Conservation (phyloP, 345 rosid genomes). For the Boechera retrofracta region DNA sequence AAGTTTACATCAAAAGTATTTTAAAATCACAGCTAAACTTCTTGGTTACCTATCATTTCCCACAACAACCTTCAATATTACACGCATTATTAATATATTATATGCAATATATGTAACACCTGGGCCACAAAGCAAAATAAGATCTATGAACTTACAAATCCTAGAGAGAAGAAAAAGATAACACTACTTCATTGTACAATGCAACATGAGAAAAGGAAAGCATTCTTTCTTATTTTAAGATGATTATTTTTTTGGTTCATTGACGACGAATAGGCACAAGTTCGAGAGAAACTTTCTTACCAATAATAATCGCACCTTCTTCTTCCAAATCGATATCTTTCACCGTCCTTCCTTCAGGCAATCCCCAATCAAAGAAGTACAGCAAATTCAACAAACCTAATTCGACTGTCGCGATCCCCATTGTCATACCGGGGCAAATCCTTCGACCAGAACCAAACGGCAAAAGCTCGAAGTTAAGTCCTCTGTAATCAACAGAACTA, state of each 20-base stretch:
- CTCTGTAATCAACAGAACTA: constrained; percentile 51
- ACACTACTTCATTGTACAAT: background rate
- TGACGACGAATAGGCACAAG: constrained; percentile 37
- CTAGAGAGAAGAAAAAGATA: no score
- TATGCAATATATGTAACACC: constrained; percentile 2
- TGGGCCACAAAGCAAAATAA: background rate
- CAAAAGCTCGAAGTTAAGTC: constrained; percentile 50
- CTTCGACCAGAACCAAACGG: constrained; percentile 48
- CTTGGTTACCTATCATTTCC: background rate
- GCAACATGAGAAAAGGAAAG: background rate
- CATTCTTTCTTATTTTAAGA: background rate
- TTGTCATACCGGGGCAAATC: constrained; percentile 43
- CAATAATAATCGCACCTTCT: constrained; percentile 40
- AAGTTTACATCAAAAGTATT: no score
- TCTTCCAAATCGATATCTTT: constrained; percentile 43
- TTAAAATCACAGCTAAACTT: no score
- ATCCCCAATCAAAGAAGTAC: constrained; percentile 43
- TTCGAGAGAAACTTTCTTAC: constrained; percentile 40
- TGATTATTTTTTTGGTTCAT: background rate
- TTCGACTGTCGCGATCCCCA: constrained; percentile 46
- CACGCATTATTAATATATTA: constrained; percentile 5
- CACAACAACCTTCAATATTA: background rate
- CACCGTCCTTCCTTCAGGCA: constrained; percentile 43
- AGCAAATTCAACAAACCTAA: constrained; percentile 42
- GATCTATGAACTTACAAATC: background rate